Conservation (phyloP, 1,284 basidiomycete species). For the Sporisorium scitamineum region DNA sequence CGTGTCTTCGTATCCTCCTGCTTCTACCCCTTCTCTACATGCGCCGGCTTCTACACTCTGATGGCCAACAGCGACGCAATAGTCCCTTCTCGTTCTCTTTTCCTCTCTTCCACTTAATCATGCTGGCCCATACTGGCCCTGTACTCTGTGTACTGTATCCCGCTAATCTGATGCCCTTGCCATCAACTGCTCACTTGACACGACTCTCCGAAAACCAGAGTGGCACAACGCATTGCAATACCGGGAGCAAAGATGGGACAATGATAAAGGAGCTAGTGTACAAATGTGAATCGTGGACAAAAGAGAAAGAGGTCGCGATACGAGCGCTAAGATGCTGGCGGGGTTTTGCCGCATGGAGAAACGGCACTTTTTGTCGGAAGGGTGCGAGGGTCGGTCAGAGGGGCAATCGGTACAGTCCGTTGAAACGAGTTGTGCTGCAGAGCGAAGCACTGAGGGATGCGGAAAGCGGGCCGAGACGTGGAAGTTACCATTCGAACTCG, state of each 20-base stretch:
- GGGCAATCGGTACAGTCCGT: too few species aligned
- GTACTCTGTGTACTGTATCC: conserved; percentile 33
- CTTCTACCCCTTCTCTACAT: neutral
- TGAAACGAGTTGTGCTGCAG: too few species aligned
- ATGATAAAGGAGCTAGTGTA: conserved; percentile 32
- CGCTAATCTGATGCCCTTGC: conserved; percentile 14
- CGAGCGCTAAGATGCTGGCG: conserved; percentile 7
- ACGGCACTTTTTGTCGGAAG: neutral
- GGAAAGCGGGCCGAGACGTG: too few species aligned
- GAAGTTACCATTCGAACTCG: conserved; percentile 56
- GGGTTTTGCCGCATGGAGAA: neutral
- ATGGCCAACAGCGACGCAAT: neutral
- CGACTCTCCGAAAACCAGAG: neutral
- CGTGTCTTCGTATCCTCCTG: neutral
- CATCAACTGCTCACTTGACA: too few species aligned
- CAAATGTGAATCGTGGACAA: conserved; percentile 31
- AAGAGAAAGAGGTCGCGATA: neutral
- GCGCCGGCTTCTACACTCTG: neutral
- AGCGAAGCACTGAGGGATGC: too few species aligned
- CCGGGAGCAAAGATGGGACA: neutral
- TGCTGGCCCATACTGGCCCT: conserved; percentile 1
- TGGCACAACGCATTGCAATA: conserved; percentile 8
- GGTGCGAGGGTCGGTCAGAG: neutral
- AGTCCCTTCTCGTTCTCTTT: neutral
- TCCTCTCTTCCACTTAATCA: neutral